Base-by-base conservation (phyloP, 2,329 filamentous ascomycete species). In the Trichothecium roseum region DNA sequence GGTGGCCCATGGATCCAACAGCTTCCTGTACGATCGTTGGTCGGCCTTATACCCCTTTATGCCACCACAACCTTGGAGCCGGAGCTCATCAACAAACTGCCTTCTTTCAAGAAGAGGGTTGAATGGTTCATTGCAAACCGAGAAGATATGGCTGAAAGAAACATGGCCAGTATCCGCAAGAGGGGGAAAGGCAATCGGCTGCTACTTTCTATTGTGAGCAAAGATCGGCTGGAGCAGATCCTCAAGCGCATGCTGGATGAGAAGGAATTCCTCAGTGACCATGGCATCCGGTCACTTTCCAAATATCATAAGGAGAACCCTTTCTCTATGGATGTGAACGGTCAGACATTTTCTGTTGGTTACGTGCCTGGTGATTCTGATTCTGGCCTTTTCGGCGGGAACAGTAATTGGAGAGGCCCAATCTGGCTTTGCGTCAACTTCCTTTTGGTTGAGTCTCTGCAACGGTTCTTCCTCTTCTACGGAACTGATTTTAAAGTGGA, bases 381-480 rank as follows among this genome's bases (percentile, higher is more conserved):
- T 62, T 94, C 84, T 50, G 85, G 86, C 4, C 72, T 96, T 5
- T 96, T 96, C 51, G 89, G 89, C 36, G 89, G 89, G 45, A 96
- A 96, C 71, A 94, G 87, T 58, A 96, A 96, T 60, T 96, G 89
- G 89, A 78, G 89, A 62, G 89, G 83, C 1, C 89, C 91, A 0
- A 89, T 94, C 47, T 96, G 89, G 89, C 71, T 95, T 33, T 91
- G 86, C 42, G 87, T 94, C 62, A 96, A 96, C 61, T 95, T 94
- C 63, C 63, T 96, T 36, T 72, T 96, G 12, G 82, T 96, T 28
- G 89, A 96, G 57, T 89, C 88, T 6, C 72, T 95, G n/a, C 84
- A 94, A 50, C 74, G 89, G 22, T 96, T 94, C 67, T 93, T 86
- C 64, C 81, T 96, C 62, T 96, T 94, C 67, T 95, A 96, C 53